phyloP scores from a whole-genome alignment of 345 rosid genomes.

The Iberis pinnata region DNA sequence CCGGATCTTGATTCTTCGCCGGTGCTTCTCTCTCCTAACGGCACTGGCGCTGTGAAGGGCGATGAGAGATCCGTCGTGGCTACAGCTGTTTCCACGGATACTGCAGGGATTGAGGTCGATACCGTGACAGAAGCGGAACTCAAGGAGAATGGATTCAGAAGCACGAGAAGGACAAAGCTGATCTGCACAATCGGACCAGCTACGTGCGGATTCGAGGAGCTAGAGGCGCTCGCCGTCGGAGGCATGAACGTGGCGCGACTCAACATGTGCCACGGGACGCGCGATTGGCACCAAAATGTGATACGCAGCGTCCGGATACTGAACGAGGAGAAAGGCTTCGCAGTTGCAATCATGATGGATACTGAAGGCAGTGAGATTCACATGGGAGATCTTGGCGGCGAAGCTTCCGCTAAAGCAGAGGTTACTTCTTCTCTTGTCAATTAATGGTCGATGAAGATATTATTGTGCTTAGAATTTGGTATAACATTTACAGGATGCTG shows the following conservation, averaged over 20 bases:
- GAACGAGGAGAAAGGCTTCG: constrained; percentile 91
- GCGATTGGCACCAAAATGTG: constrained; percentile 81
- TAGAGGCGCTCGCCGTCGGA: constrained; percentile 81
- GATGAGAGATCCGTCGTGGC: constrained; percentile 25
- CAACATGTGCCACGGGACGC: constrained; percentile 93
- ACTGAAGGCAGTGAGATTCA: constrained; percentile 99
- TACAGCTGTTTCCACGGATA: constrained; percentile 16
- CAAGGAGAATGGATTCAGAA: constrained; percentile 96
- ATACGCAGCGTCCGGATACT: constrained; percentile 74
- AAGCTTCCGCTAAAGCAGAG: constrained; percentile 83
- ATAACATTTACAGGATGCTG: constrained; percentile 97
- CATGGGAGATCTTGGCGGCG: constrained; percentile 95
- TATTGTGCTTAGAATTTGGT: background rate
- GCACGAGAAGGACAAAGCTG: constrained; percentile 90
- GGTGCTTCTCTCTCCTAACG: constrained; percentile 51
- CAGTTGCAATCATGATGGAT: constrained; percentile 99
- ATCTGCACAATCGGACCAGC: constrained; percentile 93
- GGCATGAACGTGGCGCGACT: constrained; percentile 99
- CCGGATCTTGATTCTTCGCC: constrained; percentile 40
- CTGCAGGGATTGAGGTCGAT: constrained; percentile 61
- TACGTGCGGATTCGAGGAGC: constrained; percentile 77
- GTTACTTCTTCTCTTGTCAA: constrained; percentile 30
- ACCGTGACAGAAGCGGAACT: constrained; percentile 78
- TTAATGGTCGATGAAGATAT: background rate
- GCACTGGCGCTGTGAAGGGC: constrained; percentile 24